Conservation (phyloP, 1,284 basidiomycete genomes). For the Vanrija humicola region DNA sequence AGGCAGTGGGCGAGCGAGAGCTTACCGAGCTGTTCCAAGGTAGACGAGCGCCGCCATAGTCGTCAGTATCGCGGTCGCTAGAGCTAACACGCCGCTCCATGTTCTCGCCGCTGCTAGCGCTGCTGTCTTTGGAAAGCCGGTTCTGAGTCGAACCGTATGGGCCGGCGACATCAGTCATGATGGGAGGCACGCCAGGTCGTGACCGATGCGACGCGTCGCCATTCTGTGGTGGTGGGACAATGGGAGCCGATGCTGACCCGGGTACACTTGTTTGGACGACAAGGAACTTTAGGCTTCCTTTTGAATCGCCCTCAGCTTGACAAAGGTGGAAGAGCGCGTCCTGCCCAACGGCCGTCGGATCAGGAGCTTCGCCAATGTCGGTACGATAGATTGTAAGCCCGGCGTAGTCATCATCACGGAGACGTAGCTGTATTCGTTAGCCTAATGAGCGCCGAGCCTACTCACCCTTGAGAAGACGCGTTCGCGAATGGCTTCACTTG, state of each 20-base stretch:
- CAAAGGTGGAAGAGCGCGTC: slow-evolving; percentile 69
- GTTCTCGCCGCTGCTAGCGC: slow-evolving; percentile 38
- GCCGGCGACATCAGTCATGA: slow-evolving; percentile 24
- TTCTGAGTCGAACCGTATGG: neutral
- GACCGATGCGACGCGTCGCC: slow-evolving; percentile 9
- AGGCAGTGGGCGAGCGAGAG: neutral
- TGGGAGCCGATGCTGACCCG: slow-evolving; percentile 31
- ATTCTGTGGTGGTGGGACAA: slow-evolving; percentile 29
- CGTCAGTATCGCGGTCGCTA: slow-evolving; percentile 2
- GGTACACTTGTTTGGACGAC: slow-evolving; percentile 51
- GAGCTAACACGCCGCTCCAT: slow-evolving; percentile 16
- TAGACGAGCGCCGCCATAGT: neutral
- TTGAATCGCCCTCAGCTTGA: slow-evolving; percentile 64
- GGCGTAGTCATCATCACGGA: slow-evolving; percentile 73
- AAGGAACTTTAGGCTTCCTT: slow-evolving; percentile 73
- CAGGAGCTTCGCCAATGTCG: slow-evolving; percentile 70
- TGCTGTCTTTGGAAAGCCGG: slow-evolving; percentile 34
- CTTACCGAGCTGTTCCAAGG: neutral
- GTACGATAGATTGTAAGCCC: slow-evolving; percentile 78
- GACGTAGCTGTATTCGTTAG: slow-evolving; percentile 59
- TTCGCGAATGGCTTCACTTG: slow-evolving; percentile 72
- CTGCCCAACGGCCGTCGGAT: slow-evolving; percentile 65
- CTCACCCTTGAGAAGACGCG: slow-evolving; percentile 76
- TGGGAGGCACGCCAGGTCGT: slow-evolving; percentile 26
- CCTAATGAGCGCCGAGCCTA: slow-evolving; percentile 7